Evolutionary conservation across 2,329 filamentous ascomycete genomes (phyloP).

Genomic region (Neoascochyta sp.): DNA sequence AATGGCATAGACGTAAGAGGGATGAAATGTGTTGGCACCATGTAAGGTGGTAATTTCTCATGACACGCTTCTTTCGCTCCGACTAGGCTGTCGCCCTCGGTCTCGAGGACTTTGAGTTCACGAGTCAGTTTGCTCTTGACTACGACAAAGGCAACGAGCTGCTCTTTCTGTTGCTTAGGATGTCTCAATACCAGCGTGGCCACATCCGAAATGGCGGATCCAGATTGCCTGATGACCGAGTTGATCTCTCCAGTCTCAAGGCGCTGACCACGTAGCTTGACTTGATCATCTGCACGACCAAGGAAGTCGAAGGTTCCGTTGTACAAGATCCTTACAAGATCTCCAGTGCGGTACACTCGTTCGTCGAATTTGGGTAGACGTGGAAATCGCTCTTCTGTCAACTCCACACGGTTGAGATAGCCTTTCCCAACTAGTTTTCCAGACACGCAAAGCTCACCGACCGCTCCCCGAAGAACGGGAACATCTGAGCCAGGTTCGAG

Average conservation of each 20-base stretch:
- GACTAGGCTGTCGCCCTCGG: slow-evolving; percentile 15
- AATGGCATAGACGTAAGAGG: slow-evolving; percentile 69
- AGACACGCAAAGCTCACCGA: slow-evolving; percentile 86
- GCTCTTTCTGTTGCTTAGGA: slow-evolving; percentile 69
- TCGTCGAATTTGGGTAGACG: slow-evolving; percentile 48
- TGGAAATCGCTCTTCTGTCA: slow-evolving; percentile 75
- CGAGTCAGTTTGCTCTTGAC: slow-evolving; percentile 14
- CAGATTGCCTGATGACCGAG: slow-evolving; percentile 66
- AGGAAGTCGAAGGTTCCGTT: slow-evolving; percentile 84
- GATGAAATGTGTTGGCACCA: slow-evolving; percentile 85
- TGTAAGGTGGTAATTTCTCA: slow-evolving; percentile 71
- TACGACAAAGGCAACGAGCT: slow-evolving; percentile 71
- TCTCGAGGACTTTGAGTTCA: slow-evolving; percentile 18
- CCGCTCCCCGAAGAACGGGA: slow-evolving; percentile 71
- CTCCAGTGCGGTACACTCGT: slow-evolving; percentile 77
- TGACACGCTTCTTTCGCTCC: slow-evolving; percentile 57
- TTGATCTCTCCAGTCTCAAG: slow-evolving; percentile 92
- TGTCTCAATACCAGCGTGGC: slow-evolving; percentile 74
- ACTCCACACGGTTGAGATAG: slow-evolving; percentile 75
- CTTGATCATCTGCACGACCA: slow-evolving; percentile 83
- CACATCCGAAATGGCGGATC: slow-evolving; percentile 60
- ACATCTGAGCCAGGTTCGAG: slow-evolving; percentile 64
- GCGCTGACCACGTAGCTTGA: slow-evolving; percentile 84
- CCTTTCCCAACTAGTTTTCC: slow-evolving; percentile 85
- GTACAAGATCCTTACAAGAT: slow-evolving; percentile 75